Base-by-base conservation (phyloP, 2,329 filamentous ascomycete genomes). In the Epicoccum nigrum region DNA sequence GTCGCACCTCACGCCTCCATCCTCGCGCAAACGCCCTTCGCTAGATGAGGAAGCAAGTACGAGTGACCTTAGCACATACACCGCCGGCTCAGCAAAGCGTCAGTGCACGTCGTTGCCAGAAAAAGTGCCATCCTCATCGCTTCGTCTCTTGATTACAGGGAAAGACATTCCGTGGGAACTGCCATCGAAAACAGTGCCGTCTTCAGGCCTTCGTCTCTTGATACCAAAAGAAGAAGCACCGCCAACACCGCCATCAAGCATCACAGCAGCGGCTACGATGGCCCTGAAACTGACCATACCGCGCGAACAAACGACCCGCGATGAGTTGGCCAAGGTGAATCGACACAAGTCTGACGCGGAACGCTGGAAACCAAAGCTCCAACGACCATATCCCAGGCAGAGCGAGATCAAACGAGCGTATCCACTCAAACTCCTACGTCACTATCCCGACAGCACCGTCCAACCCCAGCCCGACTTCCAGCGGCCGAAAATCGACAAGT, bases 361-460 rank as follows among this genome's bases (percentile, higher is more conserved):
- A 13, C 54, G 57, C 16, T 63, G 62, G 59, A 43, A 40, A 19
- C 38, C 55, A 0, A 64, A 65, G 32, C 59, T 65, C 0, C 51
- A 58, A 32, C 42, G 54, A 8, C 49, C 60, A 0, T 59, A 49
- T 13, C 64, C 60, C 1, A 49, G 16, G 6, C 19, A 16, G 16
- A 45, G 23, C 11, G 62, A 67, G 43, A 59, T 65, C 20, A 59
- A 45, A 3, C 39, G 54, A 3, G 58, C 62, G 1, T 67, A 67
- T 41, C 41, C 45, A 1, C 42, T 56, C n/a, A 68, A 69, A 44
- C 54, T 64, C 7, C 56, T 65, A 54, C 48, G 63, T 8, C 64
- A 69, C 44, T 64, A 68, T 46, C 52, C 56, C 2, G 32, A 45
- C 12, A 11, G 42, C 4, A 30, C 13, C 16, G 17, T 28, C 16